Evolutionary conservation across 1,284 basidiomycete species (phyloP).

Genomic region (Austropuccinia psidii): DNA sequence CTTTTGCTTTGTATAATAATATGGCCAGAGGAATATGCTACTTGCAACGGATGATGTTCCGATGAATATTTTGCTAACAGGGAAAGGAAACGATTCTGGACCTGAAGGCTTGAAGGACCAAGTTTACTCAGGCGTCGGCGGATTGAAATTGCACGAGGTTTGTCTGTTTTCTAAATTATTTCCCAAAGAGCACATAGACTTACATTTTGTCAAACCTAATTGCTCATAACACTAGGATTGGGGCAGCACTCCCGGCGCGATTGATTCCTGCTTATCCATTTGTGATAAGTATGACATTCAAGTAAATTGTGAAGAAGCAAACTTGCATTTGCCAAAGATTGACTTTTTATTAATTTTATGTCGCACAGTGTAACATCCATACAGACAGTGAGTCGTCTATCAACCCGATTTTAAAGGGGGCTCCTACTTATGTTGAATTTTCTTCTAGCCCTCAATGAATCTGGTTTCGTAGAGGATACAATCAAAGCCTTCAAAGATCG

Average conservation of each 20-base stretch:
- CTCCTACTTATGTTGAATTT: background rate
- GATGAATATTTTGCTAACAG: constrained; percentile 42
- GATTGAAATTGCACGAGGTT: constrained; percentile 85
- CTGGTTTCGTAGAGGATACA: constrained; percentile 56
- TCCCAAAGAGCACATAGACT: background rate
- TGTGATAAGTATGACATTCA: constrained; percentile 93
- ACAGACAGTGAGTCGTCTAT: constrained; percentile 92
- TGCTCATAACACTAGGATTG: constrained; percentile 59
- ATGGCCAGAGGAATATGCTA: constrained; percentile 37
- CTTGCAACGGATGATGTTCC: constrained; percentile 33
- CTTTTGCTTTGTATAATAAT: background rate
- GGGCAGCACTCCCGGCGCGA: constrained; percentile 83
- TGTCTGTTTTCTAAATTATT: background rate
- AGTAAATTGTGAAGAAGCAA: constrained; percentile 49
- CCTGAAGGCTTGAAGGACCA: constrained; percentile 65
- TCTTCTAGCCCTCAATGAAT: constrained; percentile 40
- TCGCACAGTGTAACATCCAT: constrained; percentile 76
- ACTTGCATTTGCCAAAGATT: background rate
- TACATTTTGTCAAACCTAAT: background rate
- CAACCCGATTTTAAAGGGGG: constrained; percentile 56
- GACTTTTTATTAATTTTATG: background rate
- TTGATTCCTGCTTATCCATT: constrained; percentile 68
- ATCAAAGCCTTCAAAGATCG: constrained; percentile 81
- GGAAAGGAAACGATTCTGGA: constrained; percentile 75
- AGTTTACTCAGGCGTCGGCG: constrained; percentile 76